Evolutionary conservation across 2,329 filamentous ascomycete species (phyloP), one percentile per base, ranked within the genome.

Genomic region (Monosporascus sp.): DNA sequence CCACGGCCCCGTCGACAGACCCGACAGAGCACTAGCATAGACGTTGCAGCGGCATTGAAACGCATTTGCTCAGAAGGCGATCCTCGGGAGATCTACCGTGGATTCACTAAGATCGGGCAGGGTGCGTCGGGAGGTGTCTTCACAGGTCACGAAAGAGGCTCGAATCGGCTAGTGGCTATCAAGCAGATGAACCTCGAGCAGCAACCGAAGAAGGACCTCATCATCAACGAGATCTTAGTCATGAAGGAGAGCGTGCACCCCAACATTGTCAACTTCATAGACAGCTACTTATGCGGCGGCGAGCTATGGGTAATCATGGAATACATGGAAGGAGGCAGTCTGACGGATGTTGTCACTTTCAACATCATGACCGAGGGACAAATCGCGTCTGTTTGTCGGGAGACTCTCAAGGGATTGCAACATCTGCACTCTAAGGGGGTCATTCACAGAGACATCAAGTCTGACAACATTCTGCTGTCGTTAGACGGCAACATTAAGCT

Each of bases 241-340:
- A 99, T 99, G 94, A 96, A 95, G 75, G 94, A 97, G 66, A 97
- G 92, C 77, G 94, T 90, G 54, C 94, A 99, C 69, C 93, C 91
- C 65, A 97, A 97, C 69, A 96, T 99, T 72, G 94, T 99, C 73
- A 99, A 99, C 72, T 99, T 97, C 72, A 93, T 97, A 75, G 94
- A 97, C 76, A 97, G 92, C 70, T 97, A 92, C 70, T 78, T 99
- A 11, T 88, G 92, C 54, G 82, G 84, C 14, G 89, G 93, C 44
- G 94, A 97, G 70, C 77, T 99, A 31, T 99, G 94, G 94, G 94
- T 99, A 1, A 90, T 97, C 36, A 99, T 99, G 94, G 94, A 99
- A 74, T 99, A 93, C 67, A 99, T 99, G 94, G 93, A 99, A 72
- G 94, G 94, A 55, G 94, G 94, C 58, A 97, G 91, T 72, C 77